Evolutionary conservation across 495 filamentous ascomycete species (phyloP), one percentile per base, ranked within the genome.

Genomic region (Antarctomyces pellizariae): DNA sequence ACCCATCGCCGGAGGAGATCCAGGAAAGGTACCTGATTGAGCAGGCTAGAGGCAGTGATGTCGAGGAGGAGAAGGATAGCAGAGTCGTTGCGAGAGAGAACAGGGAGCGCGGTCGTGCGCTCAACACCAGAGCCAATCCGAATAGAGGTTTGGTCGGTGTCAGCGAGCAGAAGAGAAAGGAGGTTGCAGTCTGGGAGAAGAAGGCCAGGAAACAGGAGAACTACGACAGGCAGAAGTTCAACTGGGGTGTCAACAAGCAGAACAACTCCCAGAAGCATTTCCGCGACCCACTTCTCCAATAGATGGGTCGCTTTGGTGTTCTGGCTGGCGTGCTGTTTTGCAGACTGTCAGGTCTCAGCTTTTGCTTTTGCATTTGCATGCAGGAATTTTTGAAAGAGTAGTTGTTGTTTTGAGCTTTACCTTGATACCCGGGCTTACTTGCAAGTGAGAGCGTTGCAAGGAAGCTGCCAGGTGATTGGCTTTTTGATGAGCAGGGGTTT

Each of bases 201-300:
- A 61, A 64, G 38, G 67, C 73, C 26, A 47, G 59, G 22, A 70
- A 62, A 45, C 54, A 60, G 26, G 65, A 68, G 24, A 52, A 68
- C 29, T 54, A 67, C 31, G 59, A 56, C 23, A 52, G 64, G 43
- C 55, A 56, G 28, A 52, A 62, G 30, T 64, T 62, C 29, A 55
- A 64, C 28, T 68, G 65, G 44, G 62, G 66, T 15, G 53, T 71
- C 34, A 60, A 82, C 35, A 63, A 59, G 49, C 50, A 54, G 33
- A 51, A 44, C 28, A 83, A 83, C 44, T 54, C 45, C 45, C 75
- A 83, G 44, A 78, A 80, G 47, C 75, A 82, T 47, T 83, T 62
- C 60, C 50, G 75, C 37, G 68, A 68, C 50, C 50, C 62, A 46
- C 31, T 44, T 15, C 23, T 42, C 25, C 32, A 37, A 14, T 37